Base-by-base conservation (phyloP, 108 stramenopile genomes). In the Conticribra weissflogii region DNA sequence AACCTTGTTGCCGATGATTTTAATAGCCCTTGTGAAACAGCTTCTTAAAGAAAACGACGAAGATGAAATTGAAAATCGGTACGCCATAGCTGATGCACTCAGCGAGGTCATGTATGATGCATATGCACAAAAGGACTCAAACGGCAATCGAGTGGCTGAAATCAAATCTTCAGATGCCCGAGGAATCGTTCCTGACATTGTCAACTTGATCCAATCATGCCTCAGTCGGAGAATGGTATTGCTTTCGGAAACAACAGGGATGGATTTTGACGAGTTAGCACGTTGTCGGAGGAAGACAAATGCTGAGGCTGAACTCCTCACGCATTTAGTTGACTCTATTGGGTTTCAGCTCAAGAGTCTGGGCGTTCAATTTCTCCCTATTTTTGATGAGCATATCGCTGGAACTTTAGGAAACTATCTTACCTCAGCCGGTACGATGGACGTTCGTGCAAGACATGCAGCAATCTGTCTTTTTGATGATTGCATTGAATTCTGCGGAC, bases 401-500 rank as follows among this genome's bases (percentile, higher is more conserved):
- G 85, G 89, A 27, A 44, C 79, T 16, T 67, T 95, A 49, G 80
- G 81, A 17, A 74, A 85, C 34, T 63, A 81, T 48, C 76, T 87
- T 28, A 66, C 78, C 5, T 47, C 63, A 0, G 23, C 59, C 21
- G 72, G 74, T 5, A 63, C 73, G 17, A 15, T 45, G 21, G 88
- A 93, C 63, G 54, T 73, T 30, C 78, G 86, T 15, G 89, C 88
- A n/a, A 75, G 82, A 18, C 63, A 87, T 30, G 82, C 88, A 36
- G 84, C 90, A 1, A 62, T 92, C 46, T 87, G 87, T 55, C 80
- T 91, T 24, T 92, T 89, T 72, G 93, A 90, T 65, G 93, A 95
- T 51, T 83, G 84, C 52, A 88, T 95, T 27, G 93, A 92, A 51
- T 81, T 84, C 64, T 89, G 88, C 54, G 90, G 93, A 25, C 33